Conservation (phyloP, 2,329 filamentous ascomycete genomes). For the Alternaria triticina region DNA sequence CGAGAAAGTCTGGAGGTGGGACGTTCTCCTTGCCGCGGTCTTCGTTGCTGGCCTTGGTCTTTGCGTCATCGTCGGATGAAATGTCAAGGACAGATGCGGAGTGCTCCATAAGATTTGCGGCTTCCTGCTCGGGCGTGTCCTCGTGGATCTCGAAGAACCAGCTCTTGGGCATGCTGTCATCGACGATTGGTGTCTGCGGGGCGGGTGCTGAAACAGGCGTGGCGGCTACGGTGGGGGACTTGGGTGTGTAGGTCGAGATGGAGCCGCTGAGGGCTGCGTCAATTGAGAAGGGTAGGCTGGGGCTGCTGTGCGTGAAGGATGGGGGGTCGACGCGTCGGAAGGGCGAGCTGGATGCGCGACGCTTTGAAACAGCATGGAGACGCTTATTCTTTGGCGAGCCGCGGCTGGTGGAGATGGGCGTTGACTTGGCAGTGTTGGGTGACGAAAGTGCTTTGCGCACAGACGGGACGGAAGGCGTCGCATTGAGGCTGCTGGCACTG, state of each 20-base stretch:
- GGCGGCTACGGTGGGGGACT: slow-evolving; percentile 41
- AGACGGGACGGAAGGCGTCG: slow-evolving; percentile 37
- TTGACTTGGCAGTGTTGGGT: slow-evolving; percentile 50
- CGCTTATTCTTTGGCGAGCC: slow-evolving; percentile 79
- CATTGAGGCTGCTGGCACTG: slow-evolving; percentile 28
- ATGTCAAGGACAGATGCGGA: slow-evolving; percentile 87
- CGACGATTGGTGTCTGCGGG: slow-evolving; percentile 38
- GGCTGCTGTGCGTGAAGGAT: slow-evolving; percentile 58
- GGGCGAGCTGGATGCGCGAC: slow-evolving; percentile 66
- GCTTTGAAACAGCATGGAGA: slow-evolving; percentile 70
- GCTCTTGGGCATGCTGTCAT: slow-evolving; percentile 63
- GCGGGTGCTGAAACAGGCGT: slow-evolving; percentile 42
- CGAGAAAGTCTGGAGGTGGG: slow-evolving; percentile 64
- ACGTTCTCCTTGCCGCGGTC: slow-evolving; percentile 92
- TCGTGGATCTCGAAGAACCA: slow-evolving; percentile 97
- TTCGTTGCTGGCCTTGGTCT: slow-evolving; percentile 59
- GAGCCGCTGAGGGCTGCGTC: slow-evolving; percentile 83
- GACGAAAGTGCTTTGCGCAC: slow-evolving; percentile 51
- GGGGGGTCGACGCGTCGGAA: slow-evolving; percentile 76
- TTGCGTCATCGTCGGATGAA: slow-evolving; percentile 81
- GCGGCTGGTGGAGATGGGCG: slow-evolving; percentile 61
- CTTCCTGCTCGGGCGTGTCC: slow-evolving; percentile 87
- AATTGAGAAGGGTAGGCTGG: slow-evolving; percentile 75
- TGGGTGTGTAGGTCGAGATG: slow-evolving; percentile 66
- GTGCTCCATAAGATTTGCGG: slow-evolving; percentile 92